phyloP scores from a whole-genome alignment of 441 rosid species.

The Bocquillonia castaneifolia region DNA sequence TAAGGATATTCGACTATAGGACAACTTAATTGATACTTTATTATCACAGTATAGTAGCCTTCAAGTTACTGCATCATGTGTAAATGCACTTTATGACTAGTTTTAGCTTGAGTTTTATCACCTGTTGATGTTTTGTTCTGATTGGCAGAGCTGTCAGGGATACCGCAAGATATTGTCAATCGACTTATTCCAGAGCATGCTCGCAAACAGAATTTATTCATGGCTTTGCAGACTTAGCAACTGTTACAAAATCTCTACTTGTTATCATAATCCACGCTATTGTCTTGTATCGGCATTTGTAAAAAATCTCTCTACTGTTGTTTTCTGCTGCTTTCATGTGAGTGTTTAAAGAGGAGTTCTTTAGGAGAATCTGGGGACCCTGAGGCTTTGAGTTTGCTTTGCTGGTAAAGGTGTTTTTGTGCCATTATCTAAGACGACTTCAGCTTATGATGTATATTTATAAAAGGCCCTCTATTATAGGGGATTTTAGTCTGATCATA shows the following conservation, averaged over 20 bases:
- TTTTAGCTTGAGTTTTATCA: background rate
- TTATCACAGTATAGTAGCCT: background rate
- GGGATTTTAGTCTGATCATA: constrained; percentile 19
- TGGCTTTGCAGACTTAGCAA: constrained; percentile 63
- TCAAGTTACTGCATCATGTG: background rate
- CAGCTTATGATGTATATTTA: constrained; percentile 23
- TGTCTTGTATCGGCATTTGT: constrained; percentile 22
- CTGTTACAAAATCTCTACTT: constrained; percentile 11
- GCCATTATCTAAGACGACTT: constrained; percentile 8
- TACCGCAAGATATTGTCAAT: constrained; percentile 57
- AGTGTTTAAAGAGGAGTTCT: constrained; percentile 17
- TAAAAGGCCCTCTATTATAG: constrained; percentile 11
- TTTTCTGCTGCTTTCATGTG: background rate
- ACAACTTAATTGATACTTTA: background rate
- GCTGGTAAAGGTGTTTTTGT: constrained; percentile 17
- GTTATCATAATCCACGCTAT: constrained; percentile 7
- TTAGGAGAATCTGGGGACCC: constrained; percentile 21
- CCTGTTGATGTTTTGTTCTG: background rate
- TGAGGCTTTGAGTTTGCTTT: constrained; percentile 29
- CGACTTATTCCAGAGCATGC: constrained; percentile 84
- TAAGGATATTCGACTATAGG: background rate
- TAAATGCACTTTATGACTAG: background rate
- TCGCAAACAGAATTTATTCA: constrained; percentile 81
- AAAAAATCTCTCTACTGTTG: background rate
- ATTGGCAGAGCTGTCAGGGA: constrained; percentile 63